Base-by-base conservation (phyloP, 78 protist genomes). In the Isochrysis galbana region DNA sequence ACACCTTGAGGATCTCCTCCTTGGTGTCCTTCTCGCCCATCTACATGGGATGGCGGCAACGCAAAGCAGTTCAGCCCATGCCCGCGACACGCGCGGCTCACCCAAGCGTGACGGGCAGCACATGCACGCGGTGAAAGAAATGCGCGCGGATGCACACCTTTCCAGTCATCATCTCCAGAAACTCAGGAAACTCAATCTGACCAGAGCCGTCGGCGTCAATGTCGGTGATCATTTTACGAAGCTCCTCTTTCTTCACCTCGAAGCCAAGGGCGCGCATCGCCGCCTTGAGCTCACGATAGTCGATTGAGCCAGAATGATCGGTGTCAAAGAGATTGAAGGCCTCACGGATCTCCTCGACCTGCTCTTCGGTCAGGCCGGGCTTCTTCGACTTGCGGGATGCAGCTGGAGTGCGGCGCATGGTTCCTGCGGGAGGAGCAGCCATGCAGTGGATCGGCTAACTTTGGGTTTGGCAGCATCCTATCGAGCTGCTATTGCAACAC, bases 221-320 rank as follows among this genome's bases (percentile, higher is more conserved):
- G 74, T 98, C 98, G n/a, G 83, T 11, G 34, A 96, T 93, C 97
- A 98, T 94, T 89, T 94, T 93, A 82, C 91, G 83, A 67, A 97
- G 93, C 90, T 96, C 98, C 91, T 98, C 98, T 90, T 96, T 95
- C 96, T 97, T 96, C 34, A 97, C 97, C 93, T 98, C 99, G 82
- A 98, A 97, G 11, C 99, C 99, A 7, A 98, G 95, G 1, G 99
- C 99, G 0, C 98, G 94, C 98, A 98, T 97, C 21, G 98, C 99
- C 25, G 97, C 99, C 95, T 96, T 96, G 46, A 98, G 94, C 94
- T 98, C 99, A 61, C 97, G 96, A 38, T 95, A 96, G 46, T 97
- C 98, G 69, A 98, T 98, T 19, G 96, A 55, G 38, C 98, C 99
- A 7, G 90, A 55, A 39, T 78, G 70, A 36, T 91, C 83, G 22